Base-by-base conservation (phyloP, 2,329 filamentous ascomycete species). In the Beauveria rudraprayagi region DNA sequence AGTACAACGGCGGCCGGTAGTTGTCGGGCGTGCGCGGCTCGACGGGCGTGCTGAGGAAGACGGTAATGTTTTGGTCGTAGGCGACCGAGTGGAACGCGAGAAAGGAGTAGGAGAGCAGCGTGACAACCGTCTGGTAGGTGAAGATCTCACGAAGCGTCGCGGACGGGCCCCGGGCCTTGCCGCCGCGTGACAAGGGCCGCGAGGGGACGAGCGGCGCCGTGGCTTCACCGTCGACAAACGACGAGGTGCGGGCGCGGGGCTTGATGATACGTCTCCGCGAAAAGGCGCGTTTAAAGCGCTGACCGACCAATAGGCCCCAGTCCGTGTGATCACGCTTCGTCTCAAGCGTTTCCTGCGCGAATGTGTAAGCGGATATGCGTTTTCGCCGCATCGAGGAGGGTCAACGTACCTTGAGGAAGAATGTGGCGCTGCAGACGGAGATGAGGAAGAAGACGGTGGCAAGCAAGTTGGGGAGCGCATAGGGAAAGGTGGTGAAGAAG, bases 41-140 rank as follows among this genome's bases (percentile, higher is more conserved):
- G 5, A 79, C 70, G 0, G 89, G 88, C 65, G 91, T 88, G 73
- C 96, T 90, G 68, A 97, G 82, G 72, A 96, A 96, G 1, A 97
- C 91, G 3, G 92, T 90, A 1, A 97, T 83, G 2, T 93, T 80
- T 70, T 96, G 92, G 73, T 97, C 93, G 70, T 87, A 97, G 1
- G 91, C 87, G 44, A 95, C 85, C 0, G 85, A 87, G 73, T 96
- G 92, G 54, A 95, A 81, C 0, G 91, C 89, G 19, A 97, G 80
- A 55, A 94, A 79, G 1, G 88, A 88, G 73, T 97, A 97, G 0
- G 87, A 82, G 2, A 90, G 64, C 1, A 97, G 79, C 65, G 92
- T 90, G 60, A 94, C 79, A 37, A 82, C 80, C 0, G 90, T 90
- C 72, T 96, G 91, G 1, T 78, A 79, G 0, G 85, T 88, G 66